phyloP scores from a whole-genome alignment of 495 filamentous ascomycete genomes.

The Aspergillus sparsus region DNA sequence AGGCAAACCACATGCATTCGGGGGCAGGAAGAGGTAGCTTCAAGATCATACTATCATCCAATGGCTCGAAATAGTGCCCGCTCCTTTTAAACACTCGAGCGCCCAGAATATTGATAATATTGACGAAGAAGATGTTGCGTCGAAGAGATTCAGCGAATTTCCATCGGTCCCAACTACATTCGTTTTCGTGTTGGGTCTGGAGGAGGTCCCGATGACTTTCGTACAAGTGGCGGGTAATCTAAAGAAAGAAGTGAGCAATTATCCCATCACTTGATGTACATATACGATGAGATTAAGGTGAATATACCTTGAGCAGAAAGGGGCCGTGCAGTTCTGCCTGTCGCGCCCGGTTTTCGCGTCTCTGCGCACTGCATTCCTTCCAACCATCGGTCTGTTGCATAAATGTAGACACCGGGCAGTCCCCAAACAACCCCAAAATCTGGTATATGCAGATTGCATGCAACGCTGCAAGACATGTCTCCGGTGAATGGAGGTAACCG shows the following conservation, averaged over 20 bases:
- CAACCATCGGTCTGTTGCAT: not conserved
- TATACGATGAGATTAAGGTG: not conserved
- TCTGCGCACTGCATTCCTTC: not conserved
- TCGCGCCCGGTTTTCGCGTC: slow-evolving; percentile 2
- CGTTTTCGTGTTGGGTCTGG: slow-evolving; percentile 14
- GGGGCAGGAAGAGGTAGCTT: slow-evolving; percentile 21
- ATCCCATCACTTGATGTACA: not conserved
- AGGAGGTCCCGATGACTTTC: slow-evolving; percentile 10
- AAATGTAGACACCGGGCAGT: slow-evolving; percentile 8
- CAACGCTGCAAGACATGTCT: slow-evolving; percentile 21
- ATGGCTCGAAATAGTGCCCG: slow-evolving; percentile 20
- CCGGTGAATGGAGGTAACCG: slow-evolving; percentile 11
- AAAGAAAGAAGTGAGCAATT: not conserved
- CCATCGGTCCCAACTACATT: slow-evolving; percentile 23
- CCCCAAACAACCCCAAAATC: slow-evolving; percentile 21
- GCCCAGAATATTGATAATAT: slow-evolving; percentile 23
- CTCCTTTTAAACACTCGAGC: slow-evolving; percentile 12
- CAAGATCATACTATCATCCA: slow-evolving; percentile 16
- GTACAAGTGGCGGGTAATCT: slow-evolving; percentile 22
- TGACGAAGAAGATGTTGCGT: slow-evolving; percentile 24
- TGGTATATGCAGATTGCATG: slow-evolving; percentile 26
- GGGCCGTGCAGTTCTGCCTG: slow-evolving; percentile 13
- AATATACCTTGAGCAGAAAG: slow-evolving; percentile 21
- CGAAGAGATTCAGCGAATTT: slow-evolving; percentile 27
- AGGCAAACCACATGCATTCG: slow-evolving; percentile 24